phyloP scores from a whole-genome alignment of 306 rosid species.

The Amphicarpaea edgeworthii region DNA sequence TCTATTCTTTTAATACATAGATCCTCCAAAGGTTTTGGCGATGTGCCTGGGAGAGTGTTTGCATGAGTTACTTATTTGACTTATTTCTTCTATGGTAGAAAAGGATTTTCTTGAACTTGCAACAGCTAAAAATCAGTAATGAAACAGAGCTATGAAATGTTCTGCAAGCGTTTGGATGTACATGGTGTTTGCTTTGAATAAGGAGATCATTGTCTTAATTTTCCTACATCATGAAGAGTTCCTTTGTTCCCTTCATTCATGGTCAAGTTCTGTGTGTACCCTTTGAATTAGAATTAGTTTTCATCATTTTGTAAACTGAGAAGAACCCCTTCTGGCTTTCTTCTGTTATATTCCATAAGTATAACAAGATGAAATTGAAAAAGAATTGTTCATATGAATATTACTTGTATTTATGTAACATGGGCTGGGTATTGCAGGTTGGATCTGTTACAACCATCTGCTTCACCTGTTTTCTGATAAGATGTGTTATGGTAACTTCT shows the following conservation, averaged over 20 bases:
- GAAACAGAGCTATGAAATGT: slow-evolving; percentile 2
- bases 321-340: slow-evolving; percentile 27
- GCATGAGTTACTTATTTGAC: not conserved
- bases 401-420: slow-evolving; percentile 26
- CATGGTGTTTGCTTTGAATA: not conserved
- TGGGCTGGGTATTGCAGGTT: slow-evolving; percentile 67
- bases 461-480: slow-evolving; percentile 89
- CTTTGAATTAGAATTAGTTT: slow-evolving; percentile 27
- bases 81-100: not conserved
- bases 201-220: too few relatives aligned
- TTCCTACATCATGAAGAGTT: not conserved
- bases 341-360: slow-evolving; percentile 35
- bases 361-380: slow-evolving; percentile 22
- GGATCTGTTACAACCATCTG: slow-evolving; percentile 97
- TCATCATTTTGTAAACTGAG: slow-evolving; percentile 18
- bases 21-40: slow-evolving; percentile 5
- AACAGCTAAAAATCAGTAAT: slow-evolving; percentile 4
- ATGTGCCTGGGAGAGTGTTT: slow-evolving; percentile 11
- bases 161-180: not conserved
- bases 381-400: not conserved
- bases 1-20: slow-evolving; percentile 4
- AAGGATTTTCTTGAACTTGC: slow-evolving; percentile 11
- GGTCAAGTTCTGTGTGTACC: not conserved
- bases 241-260: not conserved
- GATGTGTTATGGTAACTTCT: slow-evolving; percentile 89